Base-by-base conservation (phyloP, 768 basidiomycete species). In the Panus rudis region DNA sequence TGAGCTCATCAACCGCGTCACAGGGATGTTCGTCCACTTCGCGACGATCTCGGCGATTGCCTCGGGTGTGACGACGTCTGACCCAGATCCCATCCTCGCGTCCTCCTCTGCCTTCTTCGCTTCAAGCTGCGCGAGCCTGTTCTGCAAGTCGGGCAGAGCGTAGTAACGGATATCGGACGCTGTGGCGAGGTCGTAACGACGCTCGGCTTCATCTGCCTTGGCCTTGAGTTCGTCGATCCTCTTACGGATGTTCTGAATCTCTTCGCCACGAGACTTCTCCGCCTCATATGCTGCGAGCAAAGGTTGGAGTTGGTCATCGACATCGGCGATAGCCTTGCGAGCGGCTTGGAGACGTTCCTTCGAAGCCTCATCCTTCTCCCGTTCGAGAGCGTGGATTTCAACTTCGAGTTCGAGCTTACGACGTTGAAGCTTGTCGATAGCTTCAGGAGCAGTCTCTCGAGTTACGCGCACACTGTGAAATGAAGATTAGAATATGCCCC, bases 31-130 rank as follows among this genome's bases (percentile, higher is more conserved):
- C 3, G 92, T 94, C 92, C 92, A 97, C 44, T 85, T 76, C 16
- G 79, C 85, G 20, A 98, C 91, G 49, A 98, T 92, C 59, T 93
- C 89, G 14, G 92, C 90, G 47, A 99, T 97, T 48, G 88, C 81
- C 48, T 93, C 91, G 14, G 90, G 72, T 4, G 84, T 86, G 37
- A 96, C 92, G 8, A 71, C 71, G 48, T 91, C 86, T 14, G 72
- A 61, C 13, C 77, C 76, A 34, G 66, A 65, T 12, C 68, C 68
- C 42, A 53, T 54, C 48, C 73, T 72, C 19, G 78, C 77, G 52
- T 90, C 83, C 48, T 83, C 81, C 26, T 70, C 75, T 6, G 70
- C 72, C 59, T 92, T 92, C 60, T 77, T 81, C 22, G 76, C 73
- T 64, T 93, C 73, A 37, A 85, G 75, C 49, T 71, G 67, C 51